These are phyloP conservation scores for Plasmodium sp. DNA, from an alignment of 169 alveolate species.

Conservation along the genomic window DNA sequence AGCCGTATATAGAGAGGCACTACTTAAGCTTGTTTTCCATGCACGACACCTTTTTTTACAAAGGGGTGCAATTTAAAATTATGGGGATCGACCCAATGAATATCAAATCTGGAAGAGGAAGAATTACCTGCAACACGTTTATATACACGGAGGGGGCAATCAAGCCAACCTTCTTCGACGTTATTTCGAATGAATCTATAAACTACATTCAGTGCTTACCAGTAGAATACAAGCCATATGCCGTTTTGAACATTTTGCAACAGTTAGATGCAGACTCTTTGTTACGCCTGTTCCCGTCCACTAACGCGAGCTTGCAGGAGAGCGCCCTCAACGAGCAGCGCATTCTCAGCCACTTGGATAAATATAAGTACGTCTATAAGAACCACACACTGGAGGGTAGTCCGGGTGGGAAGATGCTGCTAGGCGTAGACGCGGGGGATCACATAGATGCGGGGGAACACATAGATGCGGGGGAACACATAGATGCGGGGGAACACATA, in stretches of 20 bases:
- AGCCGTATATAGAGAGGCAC: conserved; percentile 78
- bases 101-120: conserved; percentile 71
- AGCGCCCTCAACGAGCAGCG: neutral
- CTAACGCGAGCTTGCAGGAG: conserved; percentile 60
- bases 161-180: conserved; percentile 79
- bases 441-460: too few relatives aligned
- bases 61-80: conserved; percentile 80
- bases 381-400: conserved; percentile 43
- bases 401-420: conserved; percentile 6
- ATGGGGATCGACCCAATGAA: conserved; percentile 79
- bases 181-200: conserved; percentile 75
- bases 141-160: conserved; percentile 77
- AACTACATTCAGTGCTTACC: conserved; percentile 76
- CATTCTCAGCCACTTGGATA: conserved; percentile 10
- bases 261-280: conserved; percentile 79
- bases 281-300: conserved; percentile 77
- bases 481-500: neutral
- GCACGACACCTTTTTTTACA: conserved; percentile 79
- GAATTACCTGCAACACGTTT: conserved; percentile 77
- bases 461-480: conserved; percentile 11
- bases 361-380: conserved; percentile 23
- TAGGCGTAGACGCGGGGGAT: too few relatives aligned
- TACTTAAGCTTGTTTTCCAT: conserved; percentile 76
- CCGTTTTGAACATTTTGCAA: conserved; percentile 77
- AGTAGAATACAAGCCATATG: conserved; percentile 79